Base-by-base conservation (phyloP, 169 alveolate species). In the Cryptosporidium baileyi region DNA sequence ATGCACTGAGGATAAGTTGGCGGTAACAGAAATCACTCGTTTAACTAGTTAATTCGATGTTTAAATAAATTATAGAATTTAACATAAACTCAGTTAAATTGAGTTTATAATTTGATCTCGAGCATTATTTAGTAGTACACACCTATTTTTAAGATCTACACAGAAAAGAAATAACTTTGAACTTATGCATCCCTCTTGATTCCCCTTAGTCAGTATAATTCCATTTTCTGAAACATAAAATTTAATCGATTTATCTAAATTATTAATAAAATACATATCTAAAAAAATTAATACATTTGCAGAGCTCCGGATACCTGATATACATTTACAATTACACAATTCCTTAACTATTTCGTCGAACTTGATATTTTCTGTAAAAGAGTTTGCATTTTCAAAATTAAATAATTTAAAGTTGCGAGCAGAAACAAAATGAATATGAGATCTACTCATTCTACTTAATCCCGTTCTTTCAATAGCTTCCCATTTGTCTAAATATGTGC, bases 361-460 rank as follows among this genome's bases (percentile, higher is more conserved):
- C 19, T n/a, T 52, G 44, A 41, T 51, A 43, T 54, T 11, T 63
- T 63, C 80, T 0, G 9, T n/a, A 63, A 15, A 17, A 6, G 26
- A 32, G 0, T 47, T 51, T 13, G 41, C 26, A 44, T 24, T 24
- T 7, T 57, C 32, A 17, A 5, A 1, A 54, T 30, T 19, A n/a
- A 41, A 34, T 30, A 74, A 22, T 74, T 74, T 57, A 57, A 74
- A 41, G 22, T 54, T 57, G 22, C 22, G 6, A 13, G 44, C 74
- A 30, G 85, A 24, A 59, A 74, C 28, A 40, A 74, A 74, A 41
- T 74, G 85, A 19, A 74, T 74, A 54, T 74, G 85, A 3, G 59
- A 17, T 13, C 85, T 51, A 57, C 40, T 30, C 67, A 51, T 74
- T 5, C 67, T 60, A 8, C 44, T 74, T 74, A 74, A 36, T 17